phyloP scores from a whole-genome alignment of 345 rosid species.

The Lumnitzera littorea region DNA sequence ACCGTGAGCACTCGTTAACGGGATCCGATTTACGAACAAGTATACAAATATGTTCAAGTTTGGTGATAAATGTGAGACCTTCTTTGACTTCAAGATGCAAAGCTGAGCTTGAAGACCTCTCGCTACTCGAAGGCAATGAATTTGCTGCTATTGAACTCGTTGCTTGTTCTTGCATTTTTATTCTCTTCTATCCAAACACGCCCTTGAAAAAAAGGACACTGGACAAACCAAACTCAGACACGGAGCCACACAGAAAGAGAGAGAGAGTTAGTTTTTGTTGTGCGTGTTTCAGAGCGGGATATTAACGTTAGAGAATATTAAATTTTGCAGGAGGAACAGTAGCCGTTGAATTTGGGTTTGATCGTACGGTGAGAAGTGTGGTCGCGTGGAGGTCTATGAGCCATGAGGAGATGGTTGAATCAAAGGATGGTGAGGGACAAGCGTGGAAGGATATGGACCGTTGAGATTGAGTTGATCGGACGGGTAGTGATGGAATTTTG shows the following conservation, averaged over 20 bases:
- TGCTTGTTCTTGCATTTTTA: conserved; percentile 75
- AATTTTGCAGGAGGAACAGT: neutral
- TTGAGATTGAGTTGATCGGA: conserved; percentile 1
- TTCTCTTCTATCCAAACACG: neutral
- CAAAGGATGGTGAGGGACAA: conserved; percentile 26
- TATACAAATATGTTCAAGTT: too few relatives aligned
- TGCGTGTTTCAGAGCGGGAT: conserved; percentile 28
- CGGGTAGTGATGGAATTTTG: neutral
- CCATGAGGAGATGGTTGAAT: conserved; percentile 35
- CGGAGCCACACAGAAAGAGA: neutral
- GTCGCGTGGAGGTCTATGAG: conserved; percentile 40
- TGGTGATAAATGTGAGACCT: conserved; percentile 27
- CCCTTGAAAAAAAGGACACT: neutral
- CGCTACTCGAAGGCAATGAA: conserved; percentile 90
- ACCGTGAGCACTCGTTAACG: too few relatives aligned
- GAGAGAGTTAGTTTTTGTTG: conserved; percentile 19
- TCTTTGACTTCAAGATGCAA: conserved; percentile 79
- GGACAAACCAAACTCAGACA: neutral
- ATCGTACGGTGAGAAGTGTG: conserved; percentile 21
- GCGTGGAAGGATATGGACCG: conserved; percentile 26
- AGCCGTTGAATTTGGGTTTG: conserved; percentile 24
- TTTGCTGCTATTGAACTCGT: conserved; percentile 76
- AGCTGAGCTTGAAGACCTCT: conserved; percentile 96
- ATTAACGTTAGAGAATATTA: conserved; percentile 14
- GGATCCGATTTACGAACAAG: too few relatives aligned